Evolutionary conservation across 306 rosid genomes (phyloP).

Genomic region (Morella rubra): DNA sequence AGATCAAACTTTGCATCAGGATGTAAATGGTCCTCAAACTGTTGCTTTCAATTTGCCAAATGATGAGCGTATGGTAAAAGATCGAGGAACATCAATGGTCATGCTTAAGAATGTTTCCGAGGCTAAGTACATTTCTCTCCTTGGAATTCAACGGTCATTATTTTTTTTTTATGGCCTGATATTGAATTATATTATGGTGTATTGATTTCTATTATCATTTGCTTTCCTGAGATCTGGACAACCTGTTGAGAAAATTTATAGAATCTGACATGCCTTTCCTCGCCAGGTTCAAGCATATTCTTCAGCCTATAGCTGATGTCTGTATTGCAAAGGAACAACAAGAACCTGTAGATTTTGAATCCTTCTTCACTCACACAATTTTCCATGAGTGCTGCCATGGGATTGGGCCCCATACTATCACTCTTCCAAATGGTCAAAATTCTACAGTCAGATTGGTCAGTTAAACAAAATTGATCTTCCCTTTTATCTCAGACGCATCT

Average conservation of each 20-base stretch:
- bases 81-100: constrained; percentile 92
- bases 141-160: constrained; percentile 22
- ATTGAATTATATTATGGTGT: constrained; percentile 7
- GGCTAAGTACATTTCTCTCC: constrained; percentile 69
- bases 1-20: constrained; percentile 50
- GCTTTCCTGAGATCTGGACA: constrained; percentile 5
- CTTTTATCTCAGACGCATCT: background rate
- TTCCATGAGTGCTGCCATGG: constrained; percentile 99
- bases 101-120: constrained; percentile 96
- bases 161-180: background rate
- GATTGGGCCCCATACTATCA: constrained; percentile 91
- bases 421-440: constrained; percentile 78
- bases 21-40: constrained; percentile 95
- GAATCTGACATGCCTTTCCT: constrained; percentile 31
- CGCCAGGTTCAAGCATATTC: constrained; percentile 81
- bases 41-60: constrained; percentile 96
- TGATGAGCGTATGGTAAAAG: constrained; percentile 86
- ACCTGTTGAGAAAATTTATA: constrained; percentile 1
- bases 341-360: constrained; percentile 80
- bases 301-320: constrained; percentile 74
- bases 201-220: constrained; percentile 20
- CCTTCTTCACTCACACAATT: constrained; percentile 91
- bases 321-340: constrained; percentile 72
- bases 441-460: constrained; percentile 96
- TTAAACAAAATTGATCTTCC: constrained; percentile 27